A percentile compares a stretch with the other conserved stretches of the same genome.
phyloP scores from a whole-genome alignment of 2,329 filamentous ascomycete genomes.

The Leptographium flavum region DNA sequence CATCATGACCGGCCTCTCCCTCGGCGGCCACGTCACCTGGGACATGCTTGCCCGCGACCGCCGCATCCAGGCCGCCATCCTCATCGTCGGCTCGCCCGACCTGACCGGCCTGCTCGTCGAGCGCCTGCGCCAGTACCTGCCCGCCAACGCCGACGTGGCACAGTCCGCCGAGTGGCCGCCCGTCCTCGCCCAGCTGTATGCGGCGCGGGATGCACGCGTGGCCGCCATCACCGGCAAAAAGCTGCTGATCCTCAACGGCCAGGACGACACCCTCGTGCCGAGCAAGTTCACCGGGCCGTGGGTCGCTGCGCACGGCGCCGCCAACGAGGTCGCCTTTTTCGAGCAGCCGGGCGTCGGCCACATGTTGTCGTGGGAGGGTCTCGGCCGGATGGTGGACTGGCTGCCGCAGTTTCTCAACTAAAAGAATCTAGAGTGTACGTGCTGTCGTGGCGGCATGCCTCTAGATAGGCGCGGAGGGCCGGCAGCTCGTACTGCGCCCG shows the following conservation, averaged over 20 bases:
- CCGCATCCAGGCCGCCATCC: not conserved
- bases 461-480: constrained; percentile 8
- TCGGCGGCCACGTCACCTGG: constrained; percentile 2
- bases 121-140: not conserved
- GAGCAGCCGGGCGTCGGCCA: not conserved
- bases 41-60: not conserved
- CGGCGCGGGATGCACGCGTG: not conserved
- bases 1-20: constrained; percentile 1
- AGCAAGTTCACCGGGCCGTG: not conserved
- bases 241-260: constrained; percentile 1
- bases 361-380: not conserved
- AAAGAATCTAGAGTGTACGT: no score
- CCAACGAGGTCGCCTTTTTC: not conserved
- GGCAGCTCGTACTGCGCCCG: constrained; percentile 6
- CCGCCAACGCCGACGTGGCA: not conserved
- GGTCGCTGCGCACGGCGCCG: not conserved
- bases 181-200: not conserved
- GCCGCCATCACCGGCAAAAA: not conserved
- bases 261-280: not conserved
- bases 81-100: not conserved
- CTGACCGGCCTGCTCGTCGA: not conserved
- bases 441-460: no score
- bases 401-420: not conserved
- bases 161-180: not conserved
- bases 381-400: not conserved